Base-by-base conservation (phyloP, 2,329 filamentous ascomycete species). In the Verticillium nonalfalfae region DNA sequence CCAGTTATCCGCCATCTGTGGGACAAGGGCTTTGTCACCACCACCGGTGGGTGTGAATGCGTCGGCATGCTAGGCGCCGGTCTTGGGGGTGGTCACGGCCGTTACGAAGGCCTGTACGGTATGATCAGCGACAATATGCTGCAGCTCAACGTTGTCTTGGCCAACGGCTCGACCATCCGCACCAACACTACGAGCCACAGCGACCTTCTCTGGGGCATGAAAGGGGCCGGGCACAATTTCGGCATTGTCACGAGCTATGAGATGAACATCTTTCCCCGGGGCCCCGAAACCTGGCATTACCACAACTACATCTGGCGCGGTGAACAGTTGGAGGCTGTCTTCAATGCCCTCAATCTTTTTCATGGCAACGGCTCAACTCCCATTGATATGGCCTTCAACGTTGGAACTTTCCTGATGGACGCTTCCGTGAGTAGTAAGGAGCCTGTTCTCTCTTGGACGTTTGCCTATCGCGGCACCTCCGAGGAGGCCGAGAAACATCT, bases 171-270 rank as follows among this genome's bases (percentile, higher is more conserved):
- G 4, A 36, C 66, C 5, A 59, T 68, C 10, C 68, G 64, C 3
- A 68, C 70, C n/a, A 71, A 67, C 14, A 57, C 59, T 2, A 63
- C 59, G 2, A 66, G 66, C 54, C 66, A 73, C 58, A 18, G 64
- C 11, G 78, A 82, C 62, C 67, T 83, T 0, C 72, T 81, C 65
- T 82, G 79, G 79, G 80, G 77, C 18, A 66, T 83, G 0, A 78
- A 73, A 68, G 81, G 81, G 15, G 81, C 80, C 4, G 80, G 78
- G 1, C 78, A 76, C 10, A 82, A 82, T 64, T 77, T 83, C 64
- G 80, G 81, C 52, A 77, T 83, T 58, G 74, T 83, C 52, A 68
- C 78, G 35, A 36, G 35, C 35, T 36, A 36, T 36, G 35, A 36
- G 35, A 36, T 36, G 58, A 75, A 74, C 60, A 68, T 76, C 2